Evolutionary conservation across 2,329 filamentous ascomycete species (phyloP).

Genomic region (Colletotrichum melonis): DNA sequence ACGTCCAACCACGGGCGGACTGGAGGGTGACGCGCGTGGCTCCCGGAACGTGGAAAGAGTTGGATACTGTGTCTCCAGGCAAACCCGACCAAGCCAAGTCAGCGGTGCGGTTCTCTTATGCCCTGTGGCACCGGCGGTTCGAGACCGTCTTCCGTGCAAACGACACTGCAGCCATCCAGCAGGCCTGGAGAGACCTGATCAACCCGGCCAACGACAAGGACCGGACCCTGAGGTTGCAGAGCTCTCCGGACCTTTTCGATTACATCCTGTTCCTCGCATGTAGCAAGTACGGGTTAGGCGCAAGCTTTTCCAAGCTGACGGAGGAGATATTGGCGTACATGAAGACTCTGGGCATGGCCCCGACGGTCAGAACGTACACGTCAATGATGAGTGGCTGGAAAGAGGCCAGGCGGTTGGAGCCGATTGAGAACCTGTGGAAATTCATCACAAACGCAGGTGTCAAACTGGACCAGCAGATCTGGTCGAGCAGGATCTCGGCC

Average conservation of each 20-base stretch:
- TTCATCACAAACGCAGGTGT: constrained; percentile 68
- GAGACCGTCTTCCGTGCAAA: constrained; percentile 17
- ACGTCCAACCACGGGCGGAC: constrained; percentile 23
- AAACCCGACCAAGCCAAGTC: not conserved
- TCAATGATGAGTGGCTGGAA: constrained; percentile 79
- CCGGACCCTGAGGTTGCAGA: constrained; percentile 44
- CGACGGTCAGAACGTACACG: constrained; percentile 76
- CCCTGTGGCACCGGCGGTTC: constrained; percentile 32
- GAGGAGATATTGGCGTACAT: constrained; percentile 54
- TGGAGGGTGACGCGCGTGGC: constrained; percentile 28
- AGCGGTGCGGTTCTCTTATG: constrained; percentile 22
- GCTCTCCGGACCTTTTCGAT: constrained; percentile 50
- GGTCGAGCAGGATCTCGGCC: constrained; percentile 77
- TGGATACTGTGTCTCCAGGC: not conserved
- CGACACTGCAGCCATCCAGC: constrained; percentile 5
- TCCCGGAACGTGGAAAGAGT: constrained; percentile 13
- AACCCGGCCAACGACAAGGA: constrained; percentile 39
- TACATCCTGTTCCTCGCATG: constrained; percentile 55
- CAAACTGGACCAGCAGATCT: constrained; percentile 72
- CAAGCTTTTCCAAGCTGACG: constrained; percentile 14
- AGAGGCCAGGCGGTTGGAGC: constrained; percentile 66
- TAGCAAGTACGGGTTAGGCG: constrained; percentile 22
- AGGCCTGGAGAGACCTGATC: constrained; percentile 47
- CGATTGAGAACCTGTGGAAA: constrained; percentile 75
- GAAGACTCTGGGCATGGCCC: constrained; percentile 60